Base-by-base conservation (phyloP, 257 asterid genomes). In the Ligustrum vulgare region DNA sequence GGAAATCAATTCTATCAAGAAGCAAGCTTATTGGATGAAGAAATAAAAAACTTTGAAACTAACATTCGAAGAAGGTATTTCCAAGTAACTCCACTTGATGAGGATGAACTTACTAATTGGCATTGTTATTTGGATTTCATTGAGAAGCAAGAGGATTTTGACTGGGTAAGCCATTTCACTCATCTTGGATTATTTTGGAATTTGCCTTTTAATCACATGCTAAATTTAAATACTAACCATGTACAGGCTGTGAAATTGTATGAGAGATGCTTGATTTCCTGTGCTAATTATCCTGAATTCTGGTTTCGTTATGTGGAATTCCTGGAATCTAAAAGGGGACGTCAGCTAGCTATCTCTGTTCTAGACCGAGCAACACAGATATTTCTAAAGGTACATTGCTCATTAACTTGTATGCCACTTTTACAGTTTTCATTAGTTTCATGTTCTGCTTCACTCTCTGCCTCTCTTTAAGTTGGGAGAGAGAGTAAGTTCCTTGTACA, bases 251-350 rank as follows among this genome's bases (percentile, higher is more conserved):
- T 89, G 78, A 88, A 88, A 77, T 85, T 94, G 77, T 94, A 89
- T 37, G 98, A 94, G 80, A 89, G 98, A 84, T 94, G 98, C 88
- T 88, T 94, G 88, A 88, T 94, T 75, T 86, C 98, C 34, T 94
- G 98, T 78, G 96, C 98, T 39, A 82, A 80, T 81, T 92, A 89
- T 77, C 93, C 97, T 58, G 98, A 94, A 76, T 92, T 89, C 82
- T 92, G 98, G 97, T 84, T 90, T 85, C 96, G 97, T 36, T 94
- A 92, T 78, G 96, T 89, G 83, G 92, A 90, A 63, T 92, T 87
- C 79, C 81, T 94, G 84, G 95, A 94, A 81, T 77, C 92, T 74
- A 86, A 81, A 78, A 90, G 97, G 68, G 98, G 97, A 32, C 89
- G 89, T 43, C 96, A 91, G 81, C 84, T 94, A 70, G 91, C 96